phyloP scores from a whole-genome alignment of 352 stramenopile genomes.

The Pythium grandisporangium region DNA sequence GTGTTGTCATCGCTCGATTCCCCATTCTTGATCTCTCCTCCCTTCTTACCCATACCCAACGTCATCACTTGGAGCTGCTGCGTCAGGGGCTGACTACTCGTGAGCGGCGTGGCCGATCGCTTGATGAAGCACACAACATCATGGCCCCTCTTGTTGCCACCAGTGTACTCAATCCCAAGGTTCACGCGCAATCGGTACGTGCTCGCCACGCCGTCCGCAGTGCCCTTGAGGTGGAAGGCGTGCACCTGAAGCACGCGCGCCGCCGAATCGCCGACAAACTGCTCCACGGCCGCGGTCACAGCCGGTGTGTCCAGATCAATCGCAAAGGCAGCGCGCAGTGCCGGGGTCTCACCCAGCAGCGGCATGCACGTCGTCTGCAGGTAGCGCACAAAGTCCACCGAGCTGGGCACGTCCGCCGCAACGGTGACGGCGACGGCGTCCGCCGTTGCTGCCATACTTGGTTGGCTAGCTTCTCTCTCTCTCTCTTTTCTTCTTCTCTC shows the following conservation, averaged over 20 bases:
- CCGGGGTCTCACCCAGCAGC: constrained; percentile 44
- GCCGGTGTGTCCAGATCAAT: constrained; percentile 23
- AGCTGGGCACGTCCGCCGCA: constrained; percentile 34
- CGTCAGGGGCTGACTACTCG: constrained; percentile 58
- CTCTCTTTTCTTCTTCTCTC: background rate
- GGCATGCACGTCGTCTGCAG: constrained; percentile 57
- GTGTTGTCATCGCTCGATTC: constrained; percentile 43
- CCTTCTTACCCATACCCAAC: constrained; percentile 52
- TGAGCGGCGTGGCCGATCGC: constrained; percentile 53
- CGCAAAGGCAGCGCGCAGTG: constrained; percentile 34
- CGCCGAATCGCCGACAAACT: constrained; percentile 56
- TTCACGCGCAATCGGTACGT: constrained; percentile 54
- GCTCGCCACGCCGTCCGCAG: constrained; percentile 7
- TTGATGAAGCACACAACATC: constrained; percentile 87
- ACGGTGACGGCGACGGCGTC: too few species aligned
- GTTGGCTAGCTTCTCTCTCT: too few species aligned
- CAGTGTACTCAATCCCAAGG: constrained; percentile 61
- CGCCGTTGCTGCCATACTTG: too few species aligned
- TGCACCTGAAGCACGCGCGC: constrained; percentile 71
- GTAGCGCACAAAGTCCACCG: constrained; percentile 41
- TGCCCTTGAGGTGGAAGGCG: constrained; percentile 28
- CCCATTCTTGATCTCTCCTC: constrained; percentile 19
- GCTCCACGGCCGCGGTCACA: constrained; percentile 37
- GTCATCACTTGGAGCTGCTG: constrained; percentile 86
- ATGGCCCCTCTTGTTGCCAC: constrained; percentile 48